Evolutionary conservation across 805 yeast genomes (phyloP), one percentile per base, ranked within the genome.

Genomic region (Kockiozyma suomiensis): DNA sequence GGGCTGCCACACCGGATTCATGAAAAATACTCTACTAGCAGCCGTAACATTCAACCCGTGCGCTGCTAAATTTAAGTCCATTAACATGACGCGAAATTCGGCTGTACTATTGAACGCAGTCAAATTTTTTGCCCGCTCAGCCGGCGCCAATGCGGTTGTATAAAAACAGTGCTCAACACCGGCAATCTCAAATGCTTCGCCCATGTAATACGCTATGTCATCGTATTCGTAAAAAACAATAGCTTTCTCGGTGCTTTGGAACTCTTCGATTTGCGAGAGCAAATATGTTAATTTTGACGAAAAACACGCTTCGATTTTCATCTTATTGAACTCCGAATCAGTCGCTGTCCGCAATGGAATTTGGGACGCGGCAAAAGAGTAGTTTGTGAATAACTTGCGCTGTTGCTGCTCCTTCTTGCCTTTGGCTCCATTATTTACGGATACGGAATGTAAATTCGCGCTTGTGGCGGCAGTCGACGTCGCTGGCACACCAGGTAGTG

Each of bases 1-100:
- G 57, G 83, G 77, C 63, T 79, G 82, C 91, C 90, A 86, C 1
- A 86, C 85, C 0, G 90, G 90, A 65, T 81, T 85, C n/a, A 86
- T 75, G 69, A 86, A 85, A 68, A 84, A 86, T 1, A 86, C 88
- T 54, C 84, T 76, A 0, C 90, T 84, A 2, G 91, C 91, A 0
- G 85, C 78, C 19, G 84, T 81, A 6, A 86, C 84, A 0, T 88
- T 85, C 45, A 86, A 70, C 0, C 91, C 91, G 73, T 85, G 89
- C 0, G 91, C 77, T 0, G 91, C 88, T 52, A 86, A 69, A 63
- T 81, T 79, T 51, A 86, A 72, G 69, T 86, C 90, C 90, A 86
- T 86, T 1, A 86, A 74, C 59, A 86, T 73, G 1, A 82, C 77
- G 30, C 83, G 73, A 0, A 87, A 87, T 12, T 73, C 72, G 21